Percentiles rank a stretch among this genome's conserved stretches.
phyloP scores from a whole-genome alignment of 1,284 basidiomycete species.

The Melampsora americana region DNA sequence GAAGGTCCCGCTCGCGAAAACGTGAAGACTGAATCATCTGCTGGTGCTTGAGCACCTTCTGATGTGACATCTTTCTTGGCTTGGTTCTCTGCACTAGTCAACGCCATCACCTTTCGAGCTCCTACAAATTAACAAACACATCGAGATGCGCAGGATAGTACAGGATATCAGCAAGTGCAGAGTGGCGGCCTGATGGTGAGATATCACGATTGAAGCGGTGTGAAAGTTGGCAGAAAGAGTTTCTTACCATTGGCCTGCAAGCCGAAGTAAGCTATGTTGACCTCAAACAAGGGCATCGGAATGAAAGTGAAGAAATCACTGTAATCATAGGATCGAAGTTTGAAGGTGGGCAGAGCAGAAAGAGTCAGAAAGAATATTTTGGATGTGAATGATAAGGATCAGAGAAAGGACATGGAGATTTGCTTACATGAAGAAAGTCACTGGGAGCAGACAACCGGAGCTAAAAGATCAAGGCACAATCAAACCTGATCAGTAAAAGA shows the following conservation, averaged over 20 bases:
- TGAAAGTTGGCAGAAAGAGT: no score
- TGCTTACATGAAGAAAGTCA: no score
- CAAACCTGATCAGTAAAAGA: no score
- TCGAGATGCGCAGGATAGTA: not conserved
- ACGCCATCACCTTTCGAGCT: constrained; percentile 14
- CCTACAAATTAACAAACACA: constrained; percentile 2
- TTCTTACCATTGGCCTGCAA: constrained; percentile 23
- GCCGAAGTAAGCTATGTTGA: constrained; percentile 38
- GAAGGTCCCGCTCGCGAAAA: constrained; percentile 7
- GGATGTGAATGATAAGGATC: no score
- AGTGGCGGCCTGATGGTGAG: not conserved
- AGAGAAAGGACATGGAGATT: no score
- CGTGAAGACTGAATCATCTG: not conserved
- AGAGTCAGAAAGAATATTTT: no score
- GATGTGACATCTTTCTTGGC: not conserved
- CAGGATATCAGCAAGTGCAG: not conserved
- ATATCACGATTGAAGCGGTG: not conserved
- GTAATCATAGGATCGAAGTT: no score
- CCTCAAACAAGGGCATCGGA: constrained; percentile 29
- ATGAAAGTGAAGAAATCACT: constrained; percentile 31
- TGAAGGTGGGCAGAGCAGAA: no score
- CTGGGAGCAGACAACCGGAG: no score
- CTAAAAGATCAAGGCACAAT: no score
- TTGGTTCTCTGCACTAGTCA: constrained; percentile 3
- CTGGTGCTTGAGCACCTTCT: not conserved